Base-by-base conservation (phyloP, 1,284 basidiomycete species). In the Ustilago lituana region DNA sequence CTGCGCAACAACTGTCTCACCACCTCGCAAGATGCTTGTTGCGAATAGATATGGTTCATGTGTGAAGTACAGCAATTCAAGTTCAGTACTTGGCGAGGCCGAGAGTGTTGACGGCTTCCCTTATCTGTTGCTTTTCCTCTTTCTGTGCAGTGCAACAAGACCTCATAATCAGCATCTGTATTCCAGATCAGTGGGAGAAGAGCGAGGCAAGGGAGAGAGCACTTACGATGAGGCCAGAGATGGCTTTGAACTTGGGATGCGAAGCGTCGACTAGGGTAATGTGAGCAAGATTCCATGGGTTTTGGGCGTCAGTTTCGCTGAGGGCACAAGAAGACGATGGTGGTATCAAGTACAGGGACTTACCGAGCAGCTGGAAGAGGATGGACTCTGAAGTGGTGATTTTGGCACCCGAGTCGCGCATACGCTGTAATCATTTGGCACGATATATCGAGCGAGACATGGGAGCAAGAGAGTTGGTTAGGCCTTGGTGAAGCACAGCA, bases 311-410 rank as follows among this genome's bases (percentile, higher is more conserved):
- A n/a, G n/a, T n/a, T n/a, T n/a, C n/a, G n/a, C n/a, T n/a, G n/a
- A n/a, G n/a, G n/a, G n/a, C n/a, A n/a, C n/a, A n/a, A n/a, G n/a
- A n/a, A n/a, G n/a, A n/a, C n/a, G n/a, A n/a, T n/a, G n/a, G n/a
- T n/a, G n/a, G n/a, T n/a, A n/a, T n/a, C n/a, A n/a, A n/a, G n/a
- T n/a, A 33, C n/a, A 29, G 12, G 12, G 31, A 55, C 48, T 32
- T 24, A 58, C 61, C 55, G 4, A 91, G 87, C 19, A 94, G 85
- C 76, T 92, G 88, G 82, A 92, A 95, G 1, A 89, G 86, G 3
- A 90, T 82, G 58, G 89, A 91, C 80, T 96, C 94, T 70, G 90
- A 91, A 0, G 92, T 91, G 1, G 89, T 89, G 54, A 96, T 85
- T 50, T 87, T 84, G 1, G 88, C 91, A 1, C 93, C 93, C 3